A percentile compares a stretch with the other conserved stretches of the same genome.
phyloP scores from a whole-genome alignment of 495 filamentous ascomycete species.

The Penicillium daleae region DNA sequence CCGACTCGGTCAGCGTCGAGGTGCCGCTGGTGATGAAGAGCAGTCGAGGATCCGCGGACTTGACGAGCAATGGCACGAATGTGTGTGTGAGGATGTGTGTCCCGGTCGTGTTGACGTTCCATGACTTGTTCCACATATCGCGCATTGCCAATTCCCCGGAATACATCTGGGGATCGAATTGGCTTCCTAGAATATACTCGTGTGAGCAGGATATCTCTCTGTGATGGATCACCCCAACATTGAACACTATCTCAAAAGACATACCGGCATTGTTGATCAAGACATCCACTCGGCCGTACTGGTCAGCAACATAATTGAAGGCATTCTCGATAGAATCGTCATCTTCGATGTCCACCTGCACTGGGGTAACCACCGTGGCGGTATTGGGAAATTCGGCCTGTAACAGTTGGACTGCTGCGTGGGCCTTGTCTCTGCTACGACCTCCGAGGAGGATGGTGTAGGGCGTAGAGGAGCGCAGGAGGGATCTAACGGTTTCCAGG shows the following conservation, averaged over 20 bases:
- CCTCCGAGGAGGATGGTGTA: background rate
- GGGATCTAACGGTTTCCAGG: background rate
- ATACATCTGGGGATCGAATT: slow-evolving; percentile 24
- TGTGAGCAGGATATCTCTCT: background rate
- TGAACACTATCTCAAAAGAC: too few relatives aligned
- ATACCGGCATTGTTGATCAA: background rate
- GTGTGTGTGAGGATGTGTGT: slow-evolving; percentile 52
- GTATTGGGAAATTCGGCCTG: background rate
- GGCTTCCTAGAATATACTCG: background rate
- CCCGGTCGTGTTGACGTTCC: slow-evolving; percentile 59
- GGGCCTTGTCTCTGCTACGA: background rate
- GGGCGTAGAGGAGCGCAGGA: background rate
- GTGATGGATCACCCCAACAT: background rate
- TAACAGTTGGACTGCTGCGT: background rate
- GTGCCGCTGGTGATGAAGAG: background rate
- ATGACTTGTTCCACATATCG: slow-evolving; percentile 53
- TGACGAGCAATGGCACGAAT: slow-evolving; percentile 19
- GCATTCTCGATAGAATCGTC: background rate
- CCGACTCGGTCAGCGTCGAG: background rate
- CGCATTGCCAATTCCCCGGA: slow-evolving; percentile 38
- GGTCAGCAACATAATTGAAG: background rate
- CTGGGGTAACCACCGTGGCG: background rate
- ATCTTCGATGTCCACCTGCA: background rate
- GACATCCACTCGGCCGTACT: background rate
- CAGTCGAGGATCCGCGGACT: background rate